Evolutionary conservation across 768 basidiomycete genomes (phyloP).

Genomic region (Asterophora lycoperdoides): DNA sequence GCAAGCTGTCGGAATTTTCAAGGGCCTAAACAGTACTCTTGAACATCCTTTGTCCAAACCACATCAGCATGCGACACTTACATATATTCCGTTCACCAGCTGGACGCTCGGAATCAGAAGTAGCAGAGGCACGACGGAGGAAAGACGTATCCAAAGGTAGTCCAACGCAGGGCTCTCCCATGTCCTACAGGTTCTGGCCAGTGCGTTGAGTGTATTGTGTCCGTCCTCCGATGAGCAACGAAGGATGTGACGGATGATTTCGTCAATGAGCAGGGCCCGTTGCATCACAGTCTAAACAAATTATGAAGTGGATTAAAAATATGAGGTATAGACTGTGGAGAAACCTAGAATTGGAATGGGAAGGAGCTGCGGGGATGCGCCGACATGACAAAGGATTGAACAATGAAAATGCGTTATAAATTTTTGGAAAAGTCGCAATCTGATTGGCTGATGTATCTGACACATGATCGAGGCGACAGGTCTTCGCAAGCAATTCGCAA

Average conservation of each 20-base stretch:
- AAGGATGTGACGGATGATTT: constrained; percentile 43
- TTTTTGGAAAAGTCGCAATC: constrained; percentile 6
- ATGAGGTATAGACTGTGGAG: not conserved
- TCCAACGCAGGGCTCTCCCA: constrained; percentile 50
- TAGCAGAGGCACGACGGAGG: constrained; percentile 38
- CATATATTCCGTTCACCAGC: constrained; percentile 28
- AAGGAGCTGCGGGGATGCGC: not conserved
- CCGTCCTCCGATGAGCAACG: constrained; percentile 25
- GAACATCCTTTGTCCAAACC: not conserved
- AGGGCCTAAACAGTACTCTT: constrained; percentile 1
- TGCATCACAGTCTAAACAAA: constrained; percentile 33
- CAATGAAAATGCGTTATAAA: too few relatives aligned
- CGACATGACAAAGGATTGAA: too few relatives aligned
- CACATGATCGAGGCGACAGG: too few relatives aligned
- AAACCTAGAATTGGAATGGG: not conserved
- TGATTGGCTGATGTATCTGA: constrained; percentile 2
- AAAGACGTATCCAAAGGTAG: constrained; percentile 38
- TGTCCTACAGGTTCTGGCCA: constrained; percentile 40
- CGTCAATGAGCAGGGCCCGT: constrained; percentile 42
- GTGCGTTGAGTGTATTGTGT: constrained; percentile 26
- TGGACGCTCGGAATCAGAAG: constrained; percentile 31
- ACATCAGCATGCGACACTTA: constrained; percentile 20
- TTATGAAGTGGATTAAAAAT: not conserved
- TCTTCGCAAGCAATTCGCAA: too few relatives aligned
- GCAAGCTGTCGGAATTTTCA: not conserved